These are phyloP conservation scores for Lactarius hengduanensis DNA, from an alignment of 768 basidiomycete genomes.

Conservation along the genomic window DNA sequence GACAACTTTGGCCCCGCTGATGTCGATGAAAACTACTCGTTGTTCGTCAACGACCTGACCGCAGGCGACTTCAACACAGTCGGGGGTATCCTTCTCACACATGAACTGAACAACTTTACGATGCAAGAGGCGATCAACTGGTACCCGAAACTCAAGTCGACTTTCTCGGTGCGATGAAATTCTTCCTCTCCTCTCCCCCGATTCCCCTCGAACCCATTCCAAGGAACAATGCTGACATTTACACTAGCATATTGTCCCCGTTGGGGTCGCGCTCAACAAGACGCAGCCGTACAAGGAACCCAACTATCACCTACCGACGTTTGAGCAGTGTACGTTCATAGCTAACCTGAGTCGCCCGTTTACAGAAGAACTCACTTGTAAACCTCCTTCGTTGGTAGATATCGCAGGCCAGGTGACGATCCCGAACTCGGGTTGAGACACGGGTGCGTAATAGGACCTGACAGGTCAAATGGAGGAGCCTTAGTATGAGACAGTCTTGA, in stretches of 20 bases:
- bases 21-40: constrained; percentile 16
- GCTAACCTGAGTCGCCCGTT: neutral
- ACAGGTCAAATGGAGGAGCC: neutral
- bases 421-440: neutral
- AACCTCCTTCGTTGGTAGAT: neutral
- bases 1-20: constrained; percentile 1
- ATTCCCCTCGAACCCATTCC: no score
- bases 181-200: no score
- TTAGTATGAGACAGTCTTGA: neutral
- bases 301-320: constrained; percentile 43
- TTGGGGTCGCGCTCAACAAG: constrained; percentile 51
- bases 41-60: constrained; percentile 19
- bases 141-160: constrained; percentile 44
- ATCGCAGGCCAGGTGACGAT: neutral
- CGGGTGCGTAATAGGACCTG: no score
- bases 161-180: constrained; percentile 43
- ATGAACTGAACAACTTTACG: constrained; percentile 60
- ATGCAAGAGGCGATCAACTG: constrained; percentile 56
- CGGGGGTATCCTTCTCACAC: constrained; percentile 56
- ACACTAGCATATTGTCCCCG: constrained; percentile 45
- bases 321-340: constrained; percentile 45
- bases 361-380: neutral
- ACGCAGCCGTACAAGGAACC: constrained; percentile 54
- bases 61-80: constrained; percentile 15
- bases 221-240: neutral